These are phyloP conservation scores for Mycena galopus DNA, from an alignment of 768 basidiomycete genomes.

Conservation along the genomic window DNA sequence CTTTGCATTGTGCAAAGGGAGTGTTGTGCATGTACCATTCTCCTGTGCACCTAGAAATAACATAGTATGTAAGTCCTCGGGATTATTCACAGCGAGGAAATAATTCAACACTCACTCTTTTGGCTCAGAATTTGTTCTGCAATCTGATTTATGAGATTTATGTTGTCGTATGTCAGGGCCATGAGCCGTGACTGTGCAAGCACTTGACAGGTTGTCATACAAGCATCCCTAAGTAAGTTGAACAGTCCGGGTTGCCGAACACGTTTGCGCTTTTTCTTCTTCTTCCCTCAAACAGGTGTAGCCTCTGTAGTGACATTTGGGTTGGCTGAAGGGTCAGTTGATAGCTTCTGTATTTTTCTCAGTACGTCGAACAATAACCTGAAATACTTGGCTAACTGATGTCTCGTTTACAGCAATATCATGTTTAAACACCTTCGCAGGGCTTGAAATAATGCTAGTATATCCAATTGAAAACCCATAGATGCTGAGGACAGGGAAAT, in stretches of 20 bases:
- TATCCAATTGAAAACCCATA: conserved; percentile 39
- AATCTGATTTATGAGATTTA: conserved; percentile 41
- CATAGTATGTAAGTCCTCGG: background rate
- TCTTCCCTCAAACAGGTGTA: background rate
- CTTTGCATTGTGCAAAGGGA: conserved; percentile 33
- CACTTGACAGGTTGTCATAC: background rate
- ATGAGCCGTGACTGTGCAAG: conserved; percentile 18
- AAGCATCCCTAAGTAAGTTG: background rate
- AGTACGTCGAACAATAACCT: too few relatives aligned
- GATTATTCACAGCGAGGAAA: background rate
- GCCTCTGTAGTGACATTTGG: too few relatives aligned
- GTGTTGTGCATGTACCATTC: conserved; percentile 47
- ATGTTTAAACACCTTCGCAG: background rate
- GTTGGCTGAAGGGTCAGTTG: too few relatives aligned
- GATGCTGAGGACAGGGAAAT: conserved; percentile 35
- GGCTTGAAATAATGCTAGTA: conserved; percentile 17
- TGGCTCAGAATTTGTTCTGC: conserved; percentile 46
- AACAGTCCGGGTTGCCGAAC: background rate
- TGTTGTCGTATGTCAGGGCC: conserved; percentile 43
- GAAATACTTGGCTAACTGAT: background rate
- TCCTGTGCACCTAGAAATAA: conserved; percentile 37
- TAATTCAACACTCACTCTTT: conserved; percentile 24
- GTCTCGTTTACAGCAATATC: background rate
- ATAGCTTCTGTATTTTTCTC: too few relatives aligned
- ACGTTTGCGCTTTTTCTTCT: background rate